A percentile compares a stretch with the other conserved stretches of the same genome.
Conservation (phyloP, 331 rosid genomes). For the Ulmus americana region DNA sequence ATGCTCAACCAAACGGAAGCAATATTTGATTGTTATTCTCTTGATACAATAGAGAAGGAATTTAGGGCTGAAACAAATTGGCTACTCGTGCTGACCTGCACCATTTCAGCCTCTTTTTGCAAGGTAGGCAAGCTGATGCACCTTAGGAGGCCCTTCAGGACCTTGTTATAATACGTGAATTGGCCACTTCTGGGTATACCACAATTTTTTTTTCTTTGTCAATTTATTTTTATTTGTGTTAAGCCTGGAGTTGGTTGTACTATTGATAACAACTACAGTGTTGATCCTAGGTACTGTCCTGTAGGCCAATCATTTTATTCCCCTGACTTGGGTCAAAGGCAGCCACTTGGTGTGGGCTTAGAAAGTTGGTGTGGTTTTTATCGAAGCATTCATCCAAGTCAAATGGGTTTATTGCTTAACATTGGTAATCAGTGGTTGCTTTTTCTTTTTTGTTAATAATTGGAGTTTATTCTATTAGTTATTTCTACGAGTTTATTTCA, state of each 20-base stretch:
- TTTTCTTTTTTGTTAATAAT: too few species aligned
- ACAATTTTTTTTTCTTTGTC: neutral
- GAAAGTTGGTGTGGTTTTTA: constrained; percentile 32
- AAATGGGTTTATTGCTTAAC: constrained; percentile 43
- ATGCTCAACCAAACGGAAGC: too few species aligned
- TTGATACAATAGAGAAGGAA: constrained; percentile 63
- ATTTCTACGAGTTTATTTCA: too few species aligned
- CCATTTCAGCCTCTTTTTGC: constrained; percentile 81
- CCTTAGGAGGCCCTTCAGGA: constrained; percentile 98
- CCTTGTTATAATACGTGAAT: constrained; percentile 82
- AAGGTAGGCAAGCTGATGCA: constrained; percentile 89
- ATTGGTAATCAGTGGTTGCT: too few species aligned
- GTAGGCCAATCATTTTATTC: too few species aligned
- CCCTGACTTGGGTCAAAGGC: too few species aligned
- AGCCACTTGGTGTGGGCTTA: too few species aligned
- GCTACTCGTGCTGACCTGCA: constrained; percentile 97
- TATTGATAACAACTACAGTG: too few species aligned
- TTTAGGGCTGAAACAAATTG: constrained; percentile 77
- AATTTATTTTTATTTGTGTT: too few species aligned
- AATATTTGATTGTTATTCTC: neutral
- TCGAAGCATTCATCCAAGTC: constrained; percentile 94
- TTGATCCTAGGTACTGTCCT: too few species aligned
- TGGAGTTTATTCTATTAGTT: too few species aligned
- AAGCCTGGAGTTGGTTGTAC: constrained; percentile 22
- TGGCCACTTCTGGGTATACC: constrained; percentile 69